Evolutionary conservation across 1,284 basidiomycete species (phyloP).

Genomic region (Gymnopus androsaceus): DNA sequence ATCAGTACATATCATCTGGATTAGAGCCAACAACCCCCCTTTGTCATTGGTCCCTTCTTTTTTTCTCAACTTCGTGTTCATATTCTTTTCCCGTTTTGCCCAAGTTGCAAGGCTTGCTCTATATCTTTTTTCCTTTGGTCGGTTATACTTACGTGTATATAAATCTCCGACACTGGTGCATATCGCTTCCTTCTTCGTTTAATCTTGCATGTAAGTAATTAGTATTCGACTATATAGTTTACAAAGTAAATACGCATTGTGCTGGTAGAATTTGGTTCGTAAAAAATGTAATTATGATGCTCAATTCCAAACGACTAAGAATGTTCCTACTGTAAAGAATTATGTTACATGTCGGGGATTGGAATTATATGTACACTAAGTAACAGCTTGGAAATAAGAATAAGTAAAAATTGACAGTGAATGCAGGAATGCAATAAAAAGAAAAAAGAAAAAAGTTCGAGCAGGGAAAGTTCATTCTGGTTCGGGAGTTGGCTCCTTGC

Average conservation of each 20-base stretch:
- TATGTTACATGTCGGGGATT: background rate
- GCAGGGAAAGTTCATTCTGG: conserved; percentile 21
- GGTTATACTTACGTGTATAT: background rate
- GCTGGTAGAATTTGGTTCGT: no score
- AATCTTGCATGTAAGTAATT: conserved; percentile 7
- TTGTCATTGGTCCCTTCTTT: background rate
- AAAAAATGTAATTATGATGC: background rate
- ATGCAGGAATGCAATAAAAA: background rate
- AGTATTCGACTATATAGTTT: background rate
- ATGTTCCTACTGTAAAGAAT: no score
- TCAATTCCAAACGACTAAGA: no score
- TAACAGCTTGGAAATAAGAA: background rate
- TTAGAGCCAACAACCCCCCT: conserved; percentile 3
- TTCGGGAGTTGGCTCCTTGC: conserved; percentile 49
- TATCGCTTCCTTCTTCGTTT: background rate
- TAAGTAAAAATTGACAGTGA: background rate
- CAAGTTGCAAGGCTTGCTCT: background rate
- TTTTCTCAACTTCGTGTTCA: background rate
- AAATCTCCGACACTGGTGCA: background rate
- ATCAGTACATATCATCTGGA: conserved; percentile 15
- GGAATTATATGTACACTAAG: background rate
- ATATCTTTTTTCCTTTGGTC: background rate
- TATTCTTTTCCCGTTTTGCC: background rate
- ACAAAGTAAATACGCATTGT: background rate
- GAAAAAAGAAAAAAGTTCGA: background rate